Conservation (phyloP, 106 monocot genomes). For the Gastrodia elata region DNA sequence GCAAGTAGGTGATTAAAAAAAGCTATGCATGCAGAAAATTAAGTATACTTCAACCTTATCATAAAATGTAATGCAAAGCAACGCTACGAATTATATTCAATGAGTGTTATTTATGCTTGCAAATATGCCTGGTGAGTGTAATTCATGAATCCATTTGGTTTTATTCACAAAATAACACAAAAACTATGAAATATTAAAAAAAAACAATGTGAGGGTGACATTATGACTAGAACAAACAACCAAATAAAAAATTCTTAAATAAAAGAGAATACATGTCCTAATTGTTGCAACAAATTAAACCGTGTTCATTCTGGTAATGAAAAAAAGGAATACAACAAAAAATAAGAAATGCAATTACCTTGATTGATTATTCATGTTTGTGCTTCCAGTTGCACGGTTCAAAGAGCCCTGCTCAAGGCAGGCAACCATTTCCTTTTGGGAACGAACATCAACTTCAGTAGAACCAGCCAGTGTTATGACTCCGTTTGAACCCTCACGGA, state of each 20-base stretch:
- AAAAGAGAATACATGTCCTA: neutral
- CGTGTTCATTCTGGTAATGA: neutral
- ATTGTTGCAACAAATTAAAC: neutral
- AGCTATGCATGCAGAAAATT: neutral
- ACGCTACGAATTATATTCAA: no score
- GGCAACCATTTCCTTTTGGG: conserved; percentile 79
- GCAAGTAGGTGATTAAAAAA: neutral
- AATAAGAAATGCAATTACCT: conserved; percentile 40
- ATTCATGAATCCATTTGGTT: neutral
- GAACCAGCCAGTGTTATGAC: conserved; percentile 89
- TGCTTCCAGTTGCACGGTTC: conserved; percentile 95
- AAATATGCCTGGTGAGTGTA: neutral
- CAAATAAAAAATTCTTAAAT: neutral
- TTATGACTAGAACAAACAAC: neutral
- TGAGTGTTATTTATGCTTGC: no score
- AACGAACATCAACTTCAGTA: conserved; percentile 78
- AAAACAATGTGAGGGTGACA: neutral
- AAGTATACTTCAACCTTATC: neutral
- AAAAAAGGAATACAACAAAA: neutral
- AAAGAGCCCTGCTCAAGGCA: conserved; percentile 88
- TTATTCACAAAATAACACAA: neutral
- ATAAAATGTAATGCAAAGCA: no score
- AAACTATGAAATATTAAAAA: neutral
- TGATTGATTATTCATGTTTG: conserved; percentile 99
- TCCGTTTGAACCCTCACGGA: conserved; percentile 95